These are phyloP conservation scores for Berberis vulgaris DNA, from an alignment of 164 flowering plant genomes.

Conservation along the genomic window DNA sequence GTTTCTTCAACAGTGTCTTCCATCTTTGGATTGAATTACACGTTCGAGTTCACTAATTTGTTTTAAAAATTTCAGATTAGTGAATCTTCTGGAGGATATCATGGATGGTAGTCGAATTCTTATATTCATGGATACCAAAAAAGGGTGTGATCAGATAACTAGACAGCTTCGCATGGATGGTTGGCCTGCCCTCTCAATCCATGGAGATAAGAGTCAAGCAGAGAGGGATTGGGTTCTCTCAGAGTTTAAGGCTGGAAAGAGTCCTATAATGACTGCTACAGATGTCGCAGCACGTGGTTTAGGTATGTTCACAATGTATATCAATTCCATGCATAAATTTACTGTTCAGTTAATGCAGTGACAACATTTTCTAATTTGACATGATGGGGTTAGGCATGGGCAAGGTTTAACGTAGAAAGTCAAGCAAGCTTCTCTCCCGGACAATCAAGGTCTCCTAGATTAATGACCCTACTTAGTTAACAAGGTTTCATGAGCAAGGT, in stretches of 20 bases:
- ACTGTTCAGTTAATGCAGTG: not conserved
- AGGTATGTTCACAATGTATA: conserved; percentile 34
- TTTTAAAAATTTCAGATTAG: conserved; percentile 40
- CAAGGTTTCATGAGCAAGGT: too few relatives aligned
- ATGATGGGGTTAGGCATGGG: not conserved
- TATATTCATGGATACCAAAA: conserved; percentile 97
- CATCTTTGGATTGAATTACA: not conserved
- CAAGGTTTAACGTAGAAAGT: too few relatives aligned
- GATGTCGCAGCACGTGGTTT: conserved; percentile 99
- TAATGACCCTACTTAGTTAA: too few relatives aligned
- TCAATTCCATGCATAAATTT: not conserved
- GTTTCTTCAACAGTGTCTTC: not conserved
- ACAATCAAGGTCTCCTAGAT: too few relatives aligned
- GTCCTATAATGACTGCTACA: conserved; percentile 98
- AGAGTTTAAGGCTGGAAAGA: conserved; percentile 92
- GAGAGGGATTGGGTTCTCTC: conserved; percentile 99
- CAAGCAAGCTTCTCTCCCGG: too few relatives aligned
- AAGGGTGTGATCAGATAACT: conserved; percentile 93
- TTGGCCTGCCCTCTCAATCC: conserved; percentile 99
- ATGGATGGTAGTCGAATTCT: conserved; percentile 98
- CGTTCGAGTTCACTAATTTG: not conserved
- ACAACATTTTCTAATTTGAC: not conserved
- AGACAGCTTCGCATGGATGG: conserved; percentile 99
- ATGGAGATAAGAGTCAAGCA: conserved; percentile 98
- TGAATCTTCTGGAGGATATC: conserved; percentile 88